Evolutionary conservation across 2,329 filamentous ascomycete genomes (phyloP), one percentile per base, ranked within the genome.

Genomic region (Alternaria brassicae): DNA sequence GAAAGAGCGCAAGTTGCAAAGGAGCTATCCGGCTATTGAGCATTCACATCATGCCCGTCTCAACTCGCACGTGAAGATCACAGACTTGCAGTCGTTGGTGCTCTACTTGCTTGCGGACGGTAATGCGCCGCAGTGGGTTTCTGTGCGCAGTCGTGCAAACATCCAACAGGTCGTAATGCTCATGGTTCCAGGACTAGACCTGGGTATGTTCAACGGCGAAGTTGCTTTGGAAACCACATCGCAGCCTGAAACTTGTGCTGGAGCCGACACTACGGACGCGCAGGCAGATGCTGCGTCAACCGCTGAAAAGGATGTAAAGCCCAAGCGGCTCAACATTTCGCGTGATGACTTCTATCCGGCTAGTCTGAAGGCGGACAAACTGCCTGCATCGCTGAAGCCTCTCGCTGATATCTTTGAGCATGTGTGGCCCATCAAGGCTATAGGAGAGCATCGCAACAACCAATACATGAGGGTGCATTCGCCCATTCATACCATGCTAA

Each of bases 141-240:
- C 86, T 28, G 79, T 89, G 58, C 82, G 81, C 61, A 83, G 88
- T 71, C 84, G 84, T 42, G 78, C 77, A 17, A 79, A 81, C 60
- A 82, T 89, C 39, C 80, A 80, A 56, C 96, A 95, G 79, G 90
- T 96, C 28, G 93, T 98, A 28, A 86, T 91, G 39, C 81, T 99
- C 66, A 94, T 97, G 91, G 88, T 97, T 10, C 95, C 95, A 10
- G 95, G 95, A 0, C 80, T 99, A 23, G 94, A 98, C 74, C 86
- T 92, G 71, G 90, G 88, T 62, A 95, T 98, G 91, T 96, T 98
- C 79, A 87, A 90, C 75, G 84, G 86, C 34, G 80, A 78, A 13
- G 57, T 70, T 30, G 37, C 65, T 17, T 55, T 73, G 19, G 67
- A 74, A 13, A 25, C 53, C 36, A 28, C 42, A 19, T 12, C 56